Conservation (phyloP, 768 basidiomycete genomes). For the Albatrellus ellisii region DNA sequence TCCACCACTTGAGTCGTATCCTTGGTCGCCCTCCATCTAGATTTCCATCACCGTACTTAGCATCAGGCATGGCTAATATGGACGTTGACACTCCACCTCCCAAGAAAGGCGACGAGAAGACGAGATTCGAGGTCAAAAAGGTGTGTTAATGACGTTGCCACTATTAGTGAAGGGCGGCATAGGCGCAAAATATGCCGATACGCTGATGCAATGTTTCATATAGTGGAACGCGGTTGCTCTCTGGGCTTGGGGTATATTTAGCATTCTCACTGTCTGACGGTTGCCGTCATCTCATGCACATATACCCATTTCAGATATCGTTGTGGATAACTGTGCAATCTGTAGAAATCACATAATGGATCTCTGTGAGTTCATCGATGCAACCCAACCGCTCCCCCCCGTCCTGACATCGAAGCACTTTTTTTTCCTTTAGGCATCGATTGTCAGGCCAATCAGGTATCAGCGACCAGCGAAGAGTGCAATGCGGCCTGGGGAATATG, state of each 20-base stretch:
- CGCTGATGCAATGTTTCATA: neutral
- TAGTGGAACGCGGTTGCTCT: slow-evolving; percentile 99
- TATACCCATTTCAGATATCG: slow-evolving; percentile 55
- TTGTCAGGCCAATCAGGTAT: slow-evolving; percentile 98
- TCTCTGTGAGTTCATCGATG: slow-evolving; percentile 53
- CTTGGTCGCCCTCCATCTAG: neutral
- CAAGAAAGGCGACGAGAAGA: slow-evolving; percentile 53
- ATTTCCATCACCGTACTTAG: slow-evolving; percentile 7
- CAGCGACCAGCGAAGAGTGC: slow-evolving; percentile 91
- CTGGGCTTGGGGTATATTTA: slow-evolving; percentile 88
- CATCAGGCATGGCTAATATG: slow-evolving; percentile 57
- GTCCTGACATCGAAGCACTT: slow-evolving; percentile 1
- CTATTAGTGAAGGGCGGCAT: neutral
- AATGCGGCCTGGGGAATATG: slow-evolving; percentile 99
- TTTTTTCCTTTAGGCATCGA: slow-evolving; percentile 69
- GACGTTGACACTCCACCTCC: slow-evolving; percentile 52
- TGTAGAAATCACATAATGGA: slow-evolving; percentile 99
- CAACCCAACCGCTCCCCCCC: neutral
- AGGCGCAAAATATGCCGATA: neutral
- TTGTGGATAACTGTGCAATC: slow-evolving; percentile 99
- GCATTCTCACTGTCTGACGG: neutral
- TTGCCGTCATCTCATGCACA: neutral
- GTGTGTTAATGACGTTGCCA: slow-evolving; percentile 26
- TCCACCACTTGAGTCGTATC: neutral
- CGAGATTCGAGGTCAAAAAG: slow-evolving; percentile 98